Evolutionary conservation across 306 rosid genomes (phyloP), one percentile per base, ranked within the genome.

Genomic region (Elaeagnus macrophylla): DNA sequence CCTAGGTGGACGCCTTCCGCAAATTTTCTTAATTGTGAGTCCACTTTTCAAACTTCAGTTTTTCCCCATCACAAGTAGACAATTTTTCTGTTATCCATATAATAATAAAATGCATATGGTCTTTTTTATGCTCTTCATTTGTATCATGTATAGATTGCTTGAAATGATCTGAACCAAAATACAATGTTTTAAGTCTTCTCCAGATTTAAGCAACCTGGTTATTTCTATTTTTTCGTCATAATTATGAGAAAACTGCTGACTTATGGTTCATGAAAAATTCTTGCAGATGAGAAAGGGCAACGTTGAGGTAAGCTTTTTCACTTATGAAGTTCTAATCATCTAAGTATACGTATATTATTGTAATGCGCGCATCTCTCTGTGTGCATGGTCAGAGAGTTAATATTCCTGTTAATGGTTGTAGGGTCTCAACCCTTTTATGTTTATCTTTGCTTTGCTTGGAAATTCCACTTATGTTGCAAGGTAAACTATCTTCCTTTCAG

Each of bases 371-470:
- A 8, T 12, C 9, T 8, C 43, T 16, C 6, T 8, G 36, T 17
- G 13, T 37, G 60, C 10, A 19, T 6, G 13, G 62, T 9, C 35
- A 12, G 10, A n/a, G 49, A 6, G 9, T 45, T 65, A 60, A 51
- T 18, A 59, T 37, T 49, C 70, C 18, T 52, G 19, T 61, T 61
- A 48, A 35, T 67, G 42, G 39, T 74, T 80, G 76, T 69, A 89
- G 95, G 97, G 97, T 54, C 95, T 89, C 64, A 85, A 73, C 72
- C 95, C 97, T 66, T 67, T 80, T 19, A 89, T 89, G 97, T 89
- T 89, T 64, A 2, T 80, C 56, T 85, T 89, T 67, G 97, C 97
- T 72, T 59, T 89, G 72, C 59, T 77, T 52, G 97, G 95, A 67
- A 89, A 89, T 60, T 47, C 56, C 53, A 85, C 95, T 53, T 89